Percentiles rank a stretch among this genome's conserved stretches.
Conservation (phyloP, 78 protist species). For the Dictyostelium intermedium region DNA sequence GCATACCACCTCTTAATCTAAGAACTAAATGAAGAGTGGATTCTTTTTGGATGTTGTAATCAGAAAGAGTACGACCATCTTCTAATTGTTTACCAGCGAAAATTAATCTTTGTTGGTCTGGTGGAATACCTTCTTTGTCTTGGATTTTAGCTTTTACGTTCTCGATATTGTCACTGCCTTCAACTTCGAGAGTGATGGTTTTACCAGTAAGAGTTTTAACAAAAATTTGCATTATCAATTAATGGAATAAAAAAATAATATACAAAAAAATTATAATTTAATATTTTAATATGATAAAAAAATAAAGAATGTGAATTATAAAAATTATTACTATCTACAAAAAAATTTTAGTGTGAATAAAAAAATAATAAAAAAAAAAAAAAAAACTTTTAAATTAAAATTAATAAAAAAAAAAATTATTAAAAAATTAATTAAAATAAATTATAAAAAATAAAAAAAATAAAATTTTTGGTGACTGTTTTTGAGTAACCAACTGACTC, state of each 20-base stretch:
- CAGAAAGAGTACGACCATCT: constrained; percentile 97
- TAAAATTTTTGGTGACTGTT: no score
- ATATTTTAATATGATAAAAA: neutral
- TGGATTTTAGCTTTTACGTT: constrained; percentile 98
- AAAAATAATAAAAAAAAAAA: neutral
- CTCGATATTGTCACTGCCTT: constrained; percentile 96
- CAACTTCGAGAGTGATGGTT: constrained; percentile 98
- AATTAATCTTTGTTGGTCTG: constrained; percentile 98
- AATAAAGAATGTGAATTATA: neutral
- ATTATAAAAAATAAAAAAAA: neutral
- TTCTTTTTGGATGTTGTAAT: constrained; percentile 98
- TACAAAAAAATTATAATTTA: neutral
- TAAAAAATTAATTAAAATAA: neutral
- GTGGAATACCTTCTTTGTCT: constrained; percentile 99
- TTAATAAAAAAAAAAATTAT: neutral
- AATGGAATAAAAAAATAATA: neutral
- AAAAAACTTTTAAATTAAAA: neutral
- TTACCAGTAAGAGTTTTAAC: constrained; percentile 97
- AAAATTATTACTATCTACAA: neutral
- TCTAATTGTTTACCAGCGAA: constrained; percentile 99
- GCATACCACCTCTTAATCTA: constrained; percentile 76
- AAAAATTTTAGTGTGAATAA: neutral
- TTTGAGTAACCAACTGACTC: no score
- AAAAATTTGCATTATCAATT: constrained; percentile 87
- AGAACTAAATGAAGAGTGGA: constrained; percentile 94